Conservation (phyloP, 78 protist genomes). For the Tieghemostelium lacteum region DNA sequence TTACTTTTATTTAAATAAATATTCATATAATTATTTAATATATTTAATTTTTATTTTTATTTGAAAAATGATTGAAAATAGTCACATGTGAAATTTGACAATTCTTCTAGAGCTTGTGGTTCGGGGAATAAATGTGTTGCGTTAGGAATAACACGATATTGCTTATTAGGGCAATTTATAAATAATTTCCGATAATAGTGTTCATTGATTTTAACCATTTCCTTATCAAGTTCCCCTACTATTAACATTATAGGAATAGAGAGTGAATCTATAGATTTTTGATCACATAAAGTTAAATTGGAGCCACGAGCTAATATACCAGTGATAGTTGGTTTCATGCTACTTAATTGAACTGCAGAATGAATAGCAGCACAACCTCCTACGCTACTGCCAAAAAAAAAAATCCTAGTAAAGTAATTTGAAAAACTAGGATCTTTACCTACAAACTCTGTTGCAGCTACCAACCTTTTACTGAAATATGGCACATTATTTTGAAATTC, state of each 20-base stretch:
- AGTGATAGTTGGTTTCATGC: neutral
- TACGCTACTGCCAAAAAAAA: neutral
- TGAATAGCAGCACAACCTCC: neutral
- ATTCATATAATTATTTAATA: neutral
- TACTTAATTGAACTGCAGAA: neutral
- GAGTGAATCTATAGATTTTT: neutral
- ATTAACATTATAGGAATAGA: neutral
- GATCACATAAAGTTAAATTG: constrained; percentile 3
- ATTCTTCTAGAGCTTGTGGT: neutral
- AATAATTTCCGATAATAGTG: neutral
- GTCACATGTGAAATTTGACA: too few relatives aligned
- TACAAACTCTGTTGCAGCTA: constrained; percentile 11
- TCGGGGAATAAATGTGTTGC: constrained; percentile 18
- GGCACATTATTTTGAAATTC: constrained; percentile 14
- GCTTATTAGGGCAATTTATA: neutral
- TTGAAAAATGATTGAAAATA: too few relatives aligned
- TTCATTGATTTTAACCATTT: constrained; percentile 1
- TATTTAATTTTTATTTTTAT: neutral
- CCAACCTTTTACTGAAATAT: constrained; percentile 2
- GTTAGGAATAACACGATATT: neutral
- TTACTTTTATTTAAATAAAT: neutral
- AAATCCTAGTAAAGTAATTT: neutral
- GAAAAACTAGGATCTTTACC: neutral
- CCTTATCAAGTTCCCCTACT: constrained; percentile 9
- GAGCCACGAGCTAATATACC: constrained; percentile 4